phyloP scores from a whole-genome alignment of 1,284 basidiomycete species.

The Tremellales sp. region DNA sequence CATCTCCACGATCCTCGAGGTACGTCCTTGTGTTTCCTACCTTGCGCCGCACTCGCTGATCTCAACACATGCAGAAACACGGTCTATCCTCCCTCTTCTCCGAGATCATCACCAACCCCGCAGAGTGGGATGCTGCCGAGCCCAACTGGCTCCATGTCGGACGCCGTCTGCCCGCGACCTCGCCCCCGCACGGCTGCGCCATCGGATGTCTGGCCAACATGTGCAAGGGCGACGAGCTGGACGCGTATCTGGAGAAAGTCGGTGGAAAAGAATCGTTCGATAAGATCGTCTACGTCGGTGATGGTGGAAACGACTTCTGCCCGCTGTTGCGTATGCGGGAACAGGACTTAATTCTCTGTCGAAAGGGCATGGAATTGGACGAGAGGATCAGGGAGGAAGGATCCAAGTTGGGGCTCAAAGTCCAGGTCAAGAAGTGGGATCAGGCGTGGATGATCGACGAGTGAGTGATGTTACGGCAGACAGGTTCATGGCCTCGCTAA shows the following conservation, averaged over 20 bases:
- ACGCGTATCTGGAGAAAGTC: constrained; percentile 69
- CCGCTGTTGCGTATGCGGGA: constrained; percentile 75
- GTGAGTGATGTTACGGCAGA: constrained; percentile 53
- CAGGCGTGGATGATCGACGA: constrained; percentile 94
- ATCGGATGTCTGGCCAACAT: constrained; percentile 94
- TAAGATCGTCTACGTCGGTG: constrained; percentile 85
- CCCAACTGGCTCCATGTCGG: constrained; percentile 72
- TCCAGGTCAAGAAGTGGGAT: constrained; percentile 74
- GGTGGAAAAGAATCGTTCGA: constrained; percentile 62
- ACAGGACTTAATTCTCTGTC: constrained; percentile 61
- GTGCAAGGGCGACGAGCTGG: constrained; percentile 96
- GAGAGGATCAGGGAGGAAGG: constrained; percentile 70
- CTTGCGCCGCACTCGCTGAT: background rate
- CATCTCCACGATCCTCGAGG: constrained; percentile 83
- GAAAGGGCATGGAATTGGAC: constrained; percentile 70
- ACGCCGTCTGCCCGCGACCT: constrained; percentile 68
- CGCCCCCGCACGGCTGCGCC: constrained; percentile 75
- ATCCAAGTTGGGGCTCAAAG: constrained; percentile 59
- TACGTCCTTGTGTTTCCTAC: constrained; percentile 33
- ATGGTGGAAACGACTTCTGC: constrained; percentile 94
- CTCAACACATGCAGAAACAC: constrained; percentile 57
- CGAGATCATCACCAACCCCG: constrained; percentile 90
- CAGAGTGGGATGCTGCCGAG: constrained; percentile 62
- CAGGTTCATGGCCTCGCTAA: constrained; percentile 4
- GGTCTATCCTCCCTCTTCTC: constrained; percentile 69